These are phyloP conservation scores for Vigna hirtella DNA, from an alignment of 306 rosid genomes.

Conservation along the genomic window DNA sequence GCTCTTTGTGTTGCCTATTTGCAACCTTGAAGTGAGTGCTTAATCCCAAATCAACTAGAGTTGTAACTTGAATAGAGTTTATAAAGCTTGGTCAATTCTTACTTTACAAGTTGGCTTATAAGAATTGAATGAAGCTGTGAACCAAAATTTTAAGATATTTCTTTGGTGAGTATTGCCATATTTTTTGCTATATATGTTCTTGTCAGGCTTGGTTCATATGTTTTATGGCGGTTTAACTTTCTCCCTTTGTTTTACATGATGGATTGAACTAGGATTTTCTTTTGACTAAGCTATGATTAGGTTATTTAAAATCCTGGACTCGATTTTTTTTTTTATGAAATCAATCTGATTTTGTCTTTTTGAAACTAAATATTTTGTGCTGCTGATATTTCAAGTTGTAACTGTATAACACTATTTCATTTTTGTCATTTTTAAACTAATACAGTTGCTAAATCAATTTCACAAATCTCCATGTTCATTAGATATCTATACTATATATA, in stretches of 20 bases:
- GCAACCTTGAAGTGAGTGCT: neutral
- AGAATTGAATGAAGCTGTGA: neutral
- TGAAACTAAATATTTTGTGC: conserved; percentile 26
- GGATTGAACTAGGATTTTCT: conserved; percentile 40
- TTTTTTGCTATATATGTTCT: conserved; percentile 24
- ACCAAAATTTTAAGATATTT: neutral
- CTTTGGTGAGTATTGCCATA: conserved; percentile 34
- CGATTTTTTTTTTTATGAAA: neutral
- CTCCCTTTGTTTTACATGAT: conserved; percentile 3
- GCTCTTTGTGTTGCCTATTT: neutral
- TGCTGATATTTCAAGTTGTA: conserved; percentile 9
- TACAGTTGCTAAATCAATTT: conserved; percentile 27
- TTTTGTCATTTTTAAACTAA: conserved; percentile 19
- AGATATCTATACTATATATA: neutral
- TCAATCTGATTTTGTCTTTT: conserved; percentile 31
- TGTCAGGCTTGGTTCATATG: neutral
- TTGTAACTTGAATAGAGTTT: neutral
- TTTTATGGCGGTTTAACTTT: conserved; percentile 31
- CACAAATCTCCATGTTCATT: conserved; percentile 10
- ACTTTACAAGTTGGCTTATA: neutral
- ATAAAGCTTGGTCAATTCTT: neutral
- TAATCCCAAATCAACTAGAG: neutral
- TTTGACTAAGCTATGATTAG: conserved; percentile 27
- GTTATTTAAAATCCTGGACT: conserved; percentile 28
- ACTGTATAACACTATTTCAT: conserved; percentile 17